Base-by-base conservation (phyloP, 169 alveolate species). In the Plasmodium inui region DNA sequence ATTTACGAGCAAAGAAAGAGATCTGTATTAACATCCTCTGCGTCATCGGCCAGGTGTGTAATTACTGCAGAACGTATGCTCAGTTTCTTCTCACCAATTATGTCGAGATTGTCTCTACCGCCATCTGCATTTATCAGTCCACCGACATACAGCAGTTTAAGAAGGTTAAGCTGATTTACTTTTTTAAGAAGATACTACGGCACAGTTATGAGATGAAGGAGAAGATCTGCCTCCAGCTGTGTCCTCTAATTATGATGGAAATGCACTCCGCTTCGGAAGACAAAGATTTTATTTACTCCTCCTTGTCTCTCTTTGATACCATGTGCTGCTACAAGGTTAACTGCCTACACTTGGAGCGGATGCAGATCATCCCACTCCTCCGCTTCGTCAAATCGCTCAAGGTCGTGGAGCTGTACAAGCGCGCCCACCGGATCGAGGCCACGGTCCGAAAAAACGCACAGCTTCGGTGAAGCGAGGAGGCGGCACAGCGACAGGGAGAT, bases 11-110 rank as follows among this genome's bases (percentile, higher is more conserved):
- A 74, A 86, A 76, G 80, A 86, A 86, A 28, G 86, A 86, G 37
- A 86, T 86, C 14, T 86, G 93, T 50, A 86, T 86, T 32, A 86
- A 86, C 34, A 86, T 86, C 57, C 80, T 86, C 26, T 86, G 93
- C 44, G 67, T 86, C 2, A 74, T 86, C 28, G 93, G 93, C 0
- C 93, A 86, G 17, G 44, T 86, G 14, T 55, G 79, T 74, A 86
- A 86, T 86, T 86, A 10, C 6, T 26, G 37, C 28, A 86, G 76
- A 86, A 86, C 57, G 44, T 76, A 86, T 86, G 55, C 34, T 17
- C 34, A 53, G 3, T 86, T 86, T 46, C 19, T 86, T 76, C 67
- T 86, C 19, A 53, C 79, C 80, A n/a, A 86, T 86, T 76, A 76
- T 86, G 80, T n/a, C 6, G 93, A 84, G 4, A 34, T 86, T 22